Evolutionary conservation across 148 eudicot species (phyloP), one percentile per base, ranked within the genome.

Genomic region (Chenopodium berlandieri): DNA sequence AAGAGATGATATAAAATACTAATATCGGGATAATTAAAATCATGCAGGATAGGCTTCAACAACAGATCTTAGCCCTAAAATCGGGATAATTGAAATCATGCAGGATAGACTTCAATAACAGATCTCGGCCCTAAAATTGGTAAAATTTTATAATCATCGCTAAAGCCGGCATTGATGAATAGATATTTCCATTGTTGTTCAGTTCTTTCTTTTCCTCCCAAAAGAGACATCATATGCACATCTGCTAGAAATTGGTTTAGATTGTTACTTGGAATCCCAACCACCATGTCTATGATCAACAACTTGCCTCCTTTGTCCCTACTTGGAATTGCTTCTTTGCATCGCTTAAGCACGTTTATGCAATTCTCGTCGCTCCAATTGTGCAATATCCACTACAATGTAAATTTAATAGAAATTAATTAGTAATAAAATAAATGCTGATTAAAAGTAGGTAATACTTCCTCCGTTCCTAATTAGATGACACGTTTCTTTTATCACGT

Each of bases 251-350:
- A 20, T 78, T 83, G 81, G 12, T 47, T 19, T 1, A 7, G 8
- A 17, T 48, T 34, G 40, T 67, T 17, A n/a, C 34, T 54, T 13
- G 56, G 40, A 23, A 63, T 27, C 19, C 77, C 75, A 22, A 76
- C 58, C 30, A 82, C 84, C 30, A 71, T 77, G 22, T 78, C 81
- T 71, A 82, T 62, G 22, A 82, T 82, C 22, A 82, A 48, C 25
- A 77, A 40, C 60, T 78, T 78, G 58, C 80, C 80, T 44, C 73
- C 79, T 17, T 77, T 25, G 20, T 73, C 84, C 31, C 27, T 82
- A 3, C 60, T 77, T 82, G 84, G 69, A 20, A 80, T 80, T 60
- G 82, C 77, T 30, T 82, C 77, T 77, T 77, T 82, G 56, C 81
- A 82, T 40, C 34, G 22, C 46, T 71, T 48, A 19, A 82, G 79